Conservation (phyloP, 768 basidiomycete genomes). For the Lyophyllum decastes region DNA sequence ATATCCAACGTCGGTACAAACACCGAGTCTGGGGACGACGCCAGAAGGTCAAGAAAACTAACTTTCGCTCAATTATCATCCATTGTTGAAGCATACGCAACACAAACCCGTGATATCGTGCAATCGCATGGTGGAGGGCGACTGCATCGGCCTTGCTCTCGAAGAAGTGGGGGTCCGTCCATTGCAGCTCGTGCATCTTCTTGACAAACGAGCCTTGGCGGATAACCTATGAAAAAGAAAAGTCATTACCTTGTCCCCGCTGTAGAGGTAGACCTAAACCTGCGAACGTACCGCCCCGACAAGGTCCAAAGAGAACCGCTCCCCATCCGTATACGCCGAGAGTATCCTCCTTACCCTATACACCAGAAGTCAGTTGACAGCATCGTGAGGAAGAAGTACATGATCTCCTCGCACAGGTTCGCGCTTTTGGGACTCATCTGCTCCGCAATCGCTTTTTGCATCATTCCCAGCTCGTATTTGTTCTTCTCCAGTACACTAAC, state of each 20-base stretch:
- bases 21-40: constrained; percentile 34
- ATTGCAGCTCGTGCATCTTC: constrained; percentile 54
- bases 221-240: constrained; percentile 7
- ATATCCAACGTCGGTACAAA: constrained; percentile 62
- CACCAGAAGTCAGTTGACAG: background rate
- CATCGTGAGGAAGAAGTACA: background rate
- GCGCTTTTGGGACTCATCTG: background rate
- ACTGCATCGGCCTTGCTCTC: constrained; percentile 32
- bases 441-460: background rate
- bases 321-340: constrained; percentile 9
- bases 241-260: background rate
- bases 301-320: constrained; percentile 14
- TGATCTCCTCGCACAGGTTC: background rate
- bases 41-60: constrained; percentile 52
- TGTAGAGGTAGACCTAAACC: background rate
- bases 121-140: constrained; percentile 48
- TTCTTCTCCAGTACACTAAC: constrained; percentile 2
- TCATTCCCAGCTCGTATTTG: background rate
- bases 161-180: constrained; percentile 49
- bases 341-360: constrained; percentile 5
- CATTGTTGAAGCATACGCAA: too few relatives aligned
- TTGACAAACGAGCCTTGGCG: constrained; percentile 26
- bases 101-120: constrained; percentile 60
- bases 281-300: constrained; percentile 12
- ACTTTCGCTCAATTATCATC: too few relatives aligned